These are phyloP conservation scores for Arthrobotrys iridis DNA, from an alignment of 2,329 filamentous ascomycete genomes.

Conservation along the genomic window DNA sequence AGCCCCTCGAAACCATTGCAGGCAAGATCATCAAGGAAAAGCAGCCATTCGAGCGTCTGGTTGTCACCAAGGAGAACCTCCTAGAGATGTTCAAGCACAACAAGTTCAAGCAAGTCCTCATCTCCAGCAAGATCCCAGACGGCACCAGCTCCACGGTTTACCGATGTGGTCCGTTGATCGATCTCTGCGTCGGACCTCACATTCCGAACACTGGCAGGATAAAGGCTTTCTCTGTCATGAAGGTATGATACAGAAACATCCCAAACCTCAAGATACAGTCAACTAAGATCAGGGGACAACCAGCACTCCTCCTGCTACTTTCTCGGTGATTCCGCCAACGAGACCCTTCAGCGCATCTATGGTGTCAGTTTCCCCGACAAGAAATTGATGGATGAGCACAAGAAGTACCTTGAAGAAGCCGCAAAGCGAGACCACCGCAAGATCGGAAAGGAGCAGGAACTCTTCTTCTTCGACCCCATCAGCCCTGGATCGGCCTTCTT, in stretches of 20 bases:
- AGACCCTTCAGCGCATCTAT: conserved; percentile 95
- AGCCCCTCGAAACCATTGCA: conserved; percentile 82
- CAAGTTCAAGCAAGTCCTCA: conserved; percentile 98
- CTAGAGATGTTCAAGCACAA: conserved; percentile 97
- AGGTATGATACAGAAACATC: conserved; percentile 64
- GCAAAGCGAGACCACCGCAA: conserved; percentile 95
- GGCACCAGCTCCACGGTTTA: conserved; percentile 94
- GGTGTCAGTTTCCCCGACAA: conserved; percentile 98
- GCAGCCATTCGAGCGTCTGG: conserved; percentile 90
- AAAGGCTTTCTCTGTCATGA: conserved; percentile 94
- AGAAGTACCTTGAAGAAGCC: conserved; percentile 96
- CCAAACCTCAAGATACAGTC: not conserved
- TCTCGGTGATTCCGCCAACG: conserved; percentile 90
- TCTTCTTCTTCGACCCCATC: conserved; percentile 94
- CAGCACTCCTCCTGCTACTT: conserved; percentile 85
- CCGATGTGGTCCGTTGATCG: conserved; percentile 89
- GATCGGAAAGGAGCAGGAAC: conserved; percentile 93
- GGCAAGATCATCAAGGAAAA: conserved; percentile 92
- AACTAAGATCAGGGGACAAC: conserved; percentile 62
- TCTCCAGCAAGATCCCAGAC: conserved; percentile 88
- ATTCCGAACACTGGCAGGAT: conserved; percentile 92
- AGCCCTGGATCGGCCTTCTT: conserved; percentile 96
- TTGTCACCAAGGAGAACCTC: conserved; percentile 87
- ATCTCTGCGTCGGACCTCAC: conserved; percentile 93
- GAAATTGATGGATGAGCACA: conserved; percentile 90